Percentiles rank a stretch among this genome's conserved stretches.
Conservation (phyloP, 768 basidiomycete species). For the Leccinum subgranulosum region DNA sequence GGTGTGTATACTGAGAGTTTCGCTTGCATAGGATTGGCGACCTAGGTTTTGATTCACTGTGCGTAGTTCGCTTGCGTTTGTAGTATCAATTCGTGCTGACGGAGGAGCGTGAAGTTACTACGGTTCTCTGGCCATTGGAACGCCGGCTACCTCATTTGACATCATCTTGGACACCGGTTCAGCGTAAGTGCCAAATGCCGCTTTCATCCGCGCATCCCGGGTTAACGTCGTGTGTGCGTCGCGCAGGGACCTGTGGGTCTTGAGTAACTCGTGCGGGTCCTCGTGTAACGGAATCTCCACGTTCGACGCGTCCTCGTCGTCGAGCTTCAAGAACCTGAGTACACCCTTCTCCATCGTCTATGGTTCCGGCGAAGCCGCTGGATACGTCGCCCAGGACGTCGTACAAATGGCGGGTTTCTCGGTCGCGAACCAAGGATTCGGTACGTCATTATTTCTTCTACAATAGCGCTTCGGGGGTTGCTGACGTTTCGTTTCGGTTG, state of each 20-base stretch:
- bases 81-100: not conserved
- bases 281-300: conserved; percentile 29
- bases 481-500: not conserved
- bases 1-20: not conserved
- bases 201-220: not conserved
- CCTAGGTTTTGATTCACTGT: conserved; percentile 67
- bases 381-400: conserved; percentile 43
- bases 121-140: conserved; percentile 42
- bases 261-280: conserved; percentile 30
- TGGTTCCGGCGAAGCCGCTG: conserved; percentile 46
- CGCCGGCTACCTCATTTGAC: conserved; percentile 44
- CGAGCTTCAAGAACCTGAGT: conserved; percentile 35
- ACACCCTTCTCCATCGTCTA: conserved; percentile 42
- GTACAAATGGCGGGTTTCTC: conserved; percentile 53
- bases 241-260: conserved; percentile 50
- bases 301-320: conserved; percentile 36
- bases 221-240: conserved; percentile 10
- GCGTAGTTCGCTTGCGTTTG: conserved; percentile 8
- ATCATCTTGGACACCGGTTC: conserved; percentile 55
- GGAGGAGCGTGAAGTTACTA: conserved; percentile 26
- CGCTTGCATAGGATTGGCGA: conserved; percentile 50
- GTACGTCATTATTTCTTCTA: conserved; percentile 9
- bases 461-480: not conserved
- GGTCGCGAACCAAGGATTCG: conserved; percentile 46
- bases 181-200: conserved; percentile 21